A percentile compares a stretch with the other conserved stretches of the same genome.
Conservation (phyloP, 2,329 filamentous ascomycete genomes). For the Aspergillus sp. region DNA sequence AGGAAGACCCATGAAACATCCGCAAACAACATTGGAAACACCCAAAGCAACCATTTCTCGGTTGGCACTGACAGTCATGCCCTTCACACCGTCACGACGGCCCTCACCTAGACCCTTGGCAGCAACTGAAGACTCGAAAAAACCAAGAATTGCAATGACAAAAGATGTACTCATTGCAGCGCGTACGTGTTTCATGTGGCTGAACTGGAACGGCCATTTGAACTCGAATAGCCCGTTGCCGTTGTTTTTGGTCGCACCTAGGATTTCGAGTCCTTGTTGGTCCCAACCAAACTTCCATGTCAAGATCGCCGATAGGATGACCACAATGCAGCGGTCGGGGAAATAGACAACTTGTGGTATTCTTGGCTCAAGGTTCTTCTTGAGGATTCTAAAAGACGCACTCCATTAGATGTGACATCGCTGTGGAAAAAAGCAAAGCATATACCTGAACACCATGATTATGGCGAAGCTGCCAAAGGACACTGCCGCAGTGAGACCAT, state of each 20-base stretch:
- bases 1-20: slow-evolving; percentile 86
- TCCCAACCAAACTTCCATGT: slow-evolving; percentile 77
- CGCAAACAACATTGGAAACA: slow-evolving; percentile 82
- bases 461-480: slow-evolving; percentile 75
- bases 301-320: slow-evolving; percentile 76
- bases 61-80: slow-evolving; percentile 82
- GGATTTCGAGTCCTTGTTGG: slow-evolving; percentile 70
- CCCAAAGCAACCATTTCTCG: slow-evolving; percentile 89
- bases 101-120: slow-evolving; percentile 76
- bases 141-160: slow-evolving; percentile 89
- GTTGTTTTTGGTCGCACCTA: slow-evolving; percentile 73
- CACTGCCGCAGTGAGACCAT: slow-evolving; percentile 71
- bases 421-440: slow-evolving; percentile 2
- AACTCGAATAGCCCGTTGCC: slow-evolving; percentile 71
- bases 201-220: slow-evolving; percentile 75
- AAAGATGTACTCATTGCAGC: slow-evolving; percentile 88
- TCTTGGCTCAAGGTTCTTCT: slow-evolving; percentile 72
- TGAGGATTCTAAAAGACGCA: slow-evolving; percentile 59
- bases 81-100: slow-evolving; percentile 63
- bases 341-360: slow-evolving; percentile 80
- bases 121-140: slow-evolving; percentile 95
- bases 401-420: too few relatives aligned
- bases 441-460: slow-evolving; percentile 84
- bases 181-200: slow-evolving; percentile 75
- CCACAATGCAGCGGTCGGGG: slow-evolving; percentile 85